Evolutionary conservation across 75 land plant species (phyloP).

Genomic region (Sequoiadendron giganteum): DNA sequence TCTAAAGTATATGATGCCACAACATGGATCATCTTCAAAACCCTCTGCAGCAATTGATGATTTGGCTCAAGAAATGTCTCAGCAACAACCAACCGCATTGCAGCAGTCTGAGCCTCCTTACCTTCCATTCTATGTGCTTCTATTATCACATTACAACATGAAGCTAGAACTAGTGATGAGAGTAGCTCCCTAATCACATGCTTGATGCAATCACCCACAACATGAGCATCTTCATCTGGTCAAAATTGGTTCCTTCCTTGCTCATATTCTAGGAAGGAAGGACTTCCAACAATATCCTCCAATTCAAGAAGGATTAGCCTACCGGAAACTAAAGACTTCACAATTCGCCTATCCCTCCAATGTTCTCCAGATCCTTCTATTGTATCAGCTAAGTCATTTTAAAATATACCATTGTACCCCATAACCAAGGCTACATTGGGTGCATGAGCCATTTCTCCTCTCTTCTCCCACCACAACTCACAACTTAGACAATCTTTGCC

Average conservation of each 20-base stretch:
- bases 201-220: too few species aligned
- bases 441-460: background rate
- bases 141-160: too few species aligned
- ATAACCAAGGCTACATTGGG: constrained; percentile 17
- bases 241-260: too few species aligned
- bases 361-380: constrained; percentile 63
- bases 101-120: too few species aligned
- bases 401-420: constrained; percentile 84
- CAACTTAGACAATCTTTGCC: too few species aligned
- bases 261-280: constrained; percentile 33
- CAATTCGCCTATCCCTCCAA: constrained; percentile 65
- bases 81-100: too few species aligned
- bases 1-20: constrained; percentile 72
- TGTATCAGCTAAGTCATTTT: constrained; percentile 71
- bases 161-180: too few species aligned
- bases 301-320: constrained; percentile 93
- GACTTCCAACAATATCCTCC: constrained; percentile 93
- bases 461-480: background rate
- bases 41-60: background rate
- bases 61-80: too few species aligned
- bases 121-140: too few species aligned
- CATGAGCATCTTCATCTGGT: too few species aligned
- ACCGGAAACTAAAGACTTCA: constrained; percentile 81
- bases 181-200: too few species aligned
- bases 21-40: constrained; percentile 90